Percentiles rank a stretch among this genome's conserved stretches.
Evolutionary conservation across 2,329 filamentous ascomycete species (phyloP).

Genomic region (Alternaria sp.): DNA sequence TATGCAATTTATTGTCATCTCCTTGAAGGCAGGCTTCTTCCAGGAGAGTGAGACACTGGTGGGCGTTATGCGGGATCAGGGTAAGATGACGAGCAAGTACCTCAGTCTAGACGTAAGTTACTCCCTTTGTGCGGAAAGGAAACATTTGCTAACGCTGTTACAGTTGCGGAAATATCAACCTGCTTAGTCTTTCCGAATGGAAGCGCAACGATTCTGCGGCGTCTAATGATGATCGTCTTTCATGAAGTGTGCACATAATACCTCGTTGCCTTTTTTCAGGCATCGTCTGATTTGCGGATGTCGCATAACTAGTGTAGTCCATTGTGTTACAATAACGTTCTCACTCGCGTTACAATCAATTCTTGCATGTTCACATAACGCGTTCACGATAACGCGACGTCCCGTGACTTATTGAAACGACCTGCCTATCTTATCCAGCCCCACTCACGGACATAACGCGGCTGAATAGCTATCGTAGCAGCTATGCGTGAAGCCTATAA

Average conservation of each 20-base stretch:
- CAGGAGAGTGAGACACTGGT: constrained; percentile 96
- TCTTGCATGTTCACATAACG: neutral
- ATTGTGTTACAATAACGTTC: neutral
- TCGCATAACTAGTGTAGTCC: neutral
- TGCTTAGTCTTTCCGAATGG: neutral
- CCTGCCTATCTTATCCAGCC: constrained; percentile 8
- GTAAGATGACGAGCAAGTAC: constrained; percentile 88
- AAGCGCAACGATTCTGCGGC: neutral
- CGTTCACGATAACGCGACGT: constrained; percentile 1
- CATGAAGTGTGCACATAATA: neutral
- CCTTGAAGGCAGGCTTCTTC: constrained; percentile 93
- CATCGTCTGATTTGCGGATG: neutral
- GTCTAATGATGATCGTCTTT: neutral
- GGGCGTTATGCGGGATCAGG: constrained; percentile 94
- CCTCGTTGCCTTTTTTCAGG: neutral
- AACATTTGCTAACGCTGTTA: constrained; percentile 2
- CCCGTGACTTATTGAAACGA: neutral
- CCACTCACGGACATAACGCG: constrained; percentile 3
- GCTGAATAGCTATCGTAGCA: neutral
- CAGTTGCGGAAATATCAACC: constrained; percentile 19
- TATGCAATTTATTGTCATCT: constrained; percentile 99
- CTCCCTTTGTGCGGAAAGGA: neutral
- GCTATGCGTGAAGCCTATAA: neutral
- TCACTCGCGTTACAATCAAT: neutral
- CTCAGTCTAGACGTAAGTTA: constrained; percentile 91